Conservation (phyloP, 2,329 filamentous ascomycete genomes). For the Cladosporium phlei region DNA sequence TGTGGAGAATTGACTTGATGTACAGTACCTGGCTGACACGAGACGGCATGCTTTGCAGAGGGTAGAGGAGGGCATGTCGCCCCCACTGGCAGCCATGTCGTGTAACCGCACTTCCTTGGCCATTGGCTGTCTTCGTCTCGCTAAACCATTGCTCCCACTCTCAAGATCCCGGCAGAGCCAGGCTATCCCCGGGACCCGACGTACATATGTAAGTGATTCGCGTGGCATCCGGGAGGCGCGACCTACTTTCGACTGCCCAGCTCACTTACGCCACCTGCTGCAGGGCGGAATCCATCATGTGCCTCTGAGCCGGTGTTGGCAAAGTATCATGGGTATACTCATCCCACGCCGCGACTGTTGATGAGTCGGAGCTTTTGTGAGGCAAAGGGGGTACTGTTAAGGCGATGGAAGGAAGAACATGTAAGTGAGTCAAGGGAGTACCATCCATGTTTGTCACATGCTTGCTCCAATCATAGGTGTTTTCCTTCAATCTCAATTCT, state of each 20-base stretch:
- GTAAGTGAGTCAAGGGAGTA: not conserved
- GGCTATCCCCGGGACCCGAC: conserved; percentile 2
- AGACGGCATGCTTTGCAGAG: conserved; percentile 1
- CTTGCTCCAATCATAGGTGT: no score
- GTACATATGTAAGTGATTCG: conserved; percentile 2
- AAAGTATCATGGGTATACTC: no score
- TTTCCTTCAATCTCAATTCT: no score
- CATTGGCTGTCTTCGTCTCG: conserved; percentile 7
- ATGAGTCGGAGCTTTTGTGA: no score
- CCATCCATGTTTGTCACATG: not conserved
- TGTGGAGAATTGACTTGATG: no score
- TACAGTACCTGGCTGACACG: conserved; percentile 3
- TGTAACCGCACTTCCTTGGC: not conserved
- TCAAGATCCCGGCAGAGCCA: not conserved
- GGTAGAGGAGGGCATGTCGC: no score
- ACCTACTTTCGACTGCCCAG: conserved; percentile 12
- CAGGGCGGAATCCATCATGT: no score
- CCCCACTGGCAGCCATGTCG: conserved; percentile 2
- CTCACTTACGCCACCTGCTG: no score
- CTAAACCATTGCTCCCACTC: not conserved
- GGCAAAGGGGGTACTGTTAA: no score
- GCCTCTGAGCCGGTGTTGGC: no score
- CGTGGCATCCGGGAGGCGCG: conserved; percentile 7
- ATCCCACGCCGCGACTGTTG: no score
- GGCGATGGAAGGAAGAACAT: no score